phyloP scores from a whole-genome alignment of 73 alveolate species.

The Paramecium caudatum region DNA sequence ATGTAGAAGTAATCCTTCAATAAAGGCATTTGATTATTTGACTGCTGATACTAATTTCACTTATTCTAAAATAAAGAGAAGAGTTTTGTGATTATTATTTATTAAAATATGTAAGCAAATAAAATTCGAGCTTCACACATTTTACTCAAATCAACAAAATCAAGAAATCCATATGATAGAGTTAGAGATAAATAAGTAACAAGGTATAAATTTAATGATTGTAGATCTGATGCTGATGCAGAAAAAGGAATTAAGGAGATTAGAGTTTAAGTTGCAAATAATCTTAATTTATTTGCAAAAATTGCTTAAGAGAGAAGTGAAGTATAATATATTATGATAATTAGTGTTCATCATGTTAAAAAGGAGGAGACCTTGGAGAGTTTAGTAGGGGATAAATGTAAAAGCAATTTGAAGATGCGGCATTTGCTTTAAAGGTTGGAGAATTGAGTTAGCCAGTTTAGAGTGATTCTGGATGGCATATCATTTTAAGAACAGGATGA shows the following conservation, averaged over 20 bases:
- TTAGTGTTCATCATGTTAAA: conserved; percentile 92
- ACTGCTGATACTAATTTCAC: conserved; percentile 44
- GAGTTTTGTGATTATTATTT: not conserved
- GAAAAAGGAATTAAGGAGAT: conserved; percentile 1
- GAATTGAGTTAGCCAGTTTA: conserved; percentile 93
- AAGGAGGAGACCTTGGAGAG: conserved; percentile 97
- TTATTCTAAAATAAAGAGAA: conserved; percentile 6
- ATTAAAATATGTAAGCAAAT: not conserved
- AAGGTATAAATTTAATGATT: not conserved
- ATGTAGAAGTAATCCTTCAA: conserved; percentile 23
- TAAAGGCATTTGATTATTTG: not conserved
- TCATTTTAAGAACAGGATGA: conserved; percentile 63
- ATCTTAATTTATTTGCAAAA: conserved; percentile 36
- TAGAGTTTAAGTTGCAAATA: not conserved
- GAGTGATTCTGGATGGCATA: conserved; percentile 91
- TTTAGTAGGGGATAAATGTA: conserved; percentile 96
- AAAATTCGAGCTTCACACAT: conserved; percentile 68
- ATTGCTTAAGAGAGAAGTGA: conserved; percentile 48
- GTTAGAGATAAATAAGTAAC: conserved; percentile 39
- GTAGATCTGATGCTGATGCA: conserved; percentile 63
- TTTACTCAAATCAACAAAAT: conserved; percentile 7
- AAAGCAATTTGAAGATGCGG: conserved; percentile 94
- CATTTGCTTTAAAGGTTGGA: conserved; percentile 92
- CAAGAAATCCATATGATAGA: conserved; percentile 62
- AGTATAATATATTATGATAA: not conserved